Base-by-base conservation (phyloP, 345 rosid species). In the Arabidopsis suecica region DNA sequence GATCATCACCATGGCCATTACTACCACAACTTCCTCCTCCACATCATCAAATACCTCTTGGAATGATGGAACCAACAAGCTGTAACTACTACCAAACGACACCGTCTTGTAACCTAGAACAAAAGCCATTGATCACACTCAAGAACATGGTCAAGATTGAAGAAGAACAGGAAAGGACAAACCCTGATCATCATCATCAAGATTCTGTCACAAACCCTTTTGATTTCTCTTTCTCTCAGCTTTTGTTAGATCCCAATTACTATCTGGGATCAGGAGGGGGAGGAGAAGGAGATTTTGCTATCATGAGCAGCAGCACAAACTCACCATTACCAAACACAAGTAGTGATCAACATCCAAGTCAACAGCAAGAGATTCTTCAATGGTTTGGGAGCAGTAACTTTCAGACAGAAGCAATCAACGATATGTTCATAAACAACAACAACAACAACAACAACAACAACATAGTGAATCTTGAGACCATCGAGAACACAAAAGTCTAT, bases 1-100 rank as follows among this genome's bases (percentile, higher is more conserved):
- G 81, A 70, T 80, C 59, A 76, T 77, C 70, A 69, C 73, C 79
- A 60, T 61, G 88, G 84, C 78, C 88, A 79, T 70, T 77, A 64
- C 36, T 77, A 77, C 76, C 60, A 38, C 74, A 77, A 16, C 79
- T 69, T 76, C 80, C 74, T 50, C 74, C 56, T 63, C 79, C 28
- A 61, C 65, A 36, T 18, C 70, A 62, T 44, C 80, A 77, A 77
- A 51, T 70, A 67, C 73, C 79, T 42, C 70, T 61, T 32, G 63
- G 22, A 57, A 72, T 71, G 68, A 57, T 65, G 77, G 81, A 71
- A 37, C 80, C 80, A 47, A 45, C 74, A 75, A 68, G 74, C 69
- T 60, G 55, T 10, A 56, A 23, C 13, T 72, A 66, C 62, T 72
- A 72, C 49, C 81, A 78, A 59, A 64, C 61, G 30, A 6, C 61